Conservation (phyloP, 305 asterid species). For the Fraxinus greggii region DNA sequence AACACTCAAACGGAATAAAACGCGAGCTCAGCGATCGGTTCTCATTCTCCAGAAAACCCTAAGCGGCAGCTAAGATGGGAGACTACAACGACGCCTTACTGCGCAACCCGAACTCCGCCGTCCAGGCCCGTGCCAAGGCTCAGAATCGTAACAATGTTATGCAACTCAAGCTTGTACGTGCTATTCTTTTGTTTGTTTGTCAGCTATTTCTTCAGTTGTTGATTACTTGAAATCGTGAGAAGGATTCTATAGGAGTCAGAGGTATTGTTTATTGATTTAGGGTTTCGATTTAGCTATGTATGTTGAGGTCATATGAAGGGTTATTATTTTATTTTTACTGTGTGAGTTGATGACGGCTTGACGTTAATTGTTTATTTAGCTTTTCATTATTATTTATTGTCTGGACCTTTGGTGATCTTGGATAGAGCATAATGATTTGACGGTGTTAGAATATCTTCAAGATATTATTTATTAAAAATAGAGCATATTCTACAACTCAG, state of each 20-base stretch:
- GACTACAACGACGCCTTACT: constrained; percentile 83
- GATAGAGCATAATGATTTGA: not conserved
- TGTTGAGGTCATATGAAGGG: not conserved
- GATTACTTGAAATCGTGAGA: constrained; percentile 10
- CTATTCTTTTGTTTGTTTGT: not conserved
- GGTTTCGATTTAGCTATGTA: constrained; percentile 1
- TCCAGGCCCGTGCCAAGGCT: constrained; percentile 92
- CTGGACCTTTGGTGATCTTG: not conserved
- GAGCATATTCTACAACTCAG: too few relatives aligned
- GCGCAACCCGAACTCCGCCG: constrained; percentile 86
- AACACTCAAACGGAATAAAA: not conserved
- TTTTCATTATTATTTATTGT: not conserved
- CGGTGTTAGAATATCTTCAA: not conserved
- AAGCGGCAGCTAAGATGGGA: constrained; percentile 48
- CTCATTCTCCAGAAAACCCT: constrained; percentile 22
- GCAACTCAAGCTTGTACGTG: constrained; percentile 81
- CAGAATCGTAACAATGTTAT: constrained; percentile 90
- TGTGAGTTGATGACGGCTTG: not conserved
- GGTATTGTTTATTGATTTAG: not conserved
- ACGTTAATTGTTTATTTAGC: not conserved
- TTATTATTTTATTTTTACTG: not conserved
- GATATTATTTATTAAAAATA: too few relatives aligned
- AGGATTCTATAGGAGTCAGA: constrained; percentile 2
- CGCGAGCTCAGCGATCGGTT: not conserved
- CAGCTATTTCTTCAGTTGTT: not conserved